phyloP scores from a whole-genome alignment of 768 basidiomycete genomes.

The Suillus brevipes region DNA sequence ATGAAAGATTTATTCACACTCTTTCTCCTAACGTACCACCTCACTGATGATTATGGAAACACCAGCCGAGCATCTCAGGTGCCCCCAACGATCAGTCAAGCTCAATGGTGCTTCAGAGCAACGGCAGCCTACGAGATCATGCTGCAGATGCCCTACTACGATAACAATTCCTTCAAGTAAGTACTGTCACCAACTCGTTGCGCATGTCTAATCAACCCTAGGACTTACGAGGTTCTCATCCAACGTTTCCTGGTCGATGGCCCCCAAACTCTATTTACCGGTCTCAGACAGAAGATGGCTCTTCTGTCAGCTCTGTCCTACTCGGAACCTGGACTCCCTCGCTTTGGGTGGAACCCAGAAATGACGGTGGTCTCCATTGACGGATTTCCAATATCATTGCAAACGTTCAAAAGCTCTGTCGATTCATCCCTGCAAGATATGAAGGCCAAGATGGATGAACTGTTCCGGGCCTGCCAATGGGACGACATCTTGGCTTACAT shows the following conservation, averaged over 20 bases:
- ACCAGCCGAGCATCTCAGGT: background rate
- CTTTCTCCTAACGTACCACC: slow-evolving; percentile 6
- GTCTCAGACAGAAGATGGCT: too few relatives aligned
- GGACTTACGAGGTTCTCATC: too few relatives aligned
- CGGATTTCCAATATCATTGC: background rate
- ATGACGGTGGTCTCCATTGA: background rate
- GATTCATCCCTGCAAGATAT: background rate
- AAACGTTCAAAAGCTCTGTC: background rate
- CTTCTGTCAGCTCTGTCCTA: too few relatives aligned
- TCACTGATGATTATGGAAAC: slow-evolving; percentile 1
- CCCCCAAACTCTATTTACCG: too few relatives aligned
- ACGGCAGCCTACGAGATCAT: background rate
- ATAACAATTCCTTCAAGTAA: background rate
- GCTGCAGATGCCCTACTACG: background rate
- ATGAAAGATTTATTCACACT: slow-evolving; percentile 6
- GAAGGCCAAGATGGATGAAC: background rate
- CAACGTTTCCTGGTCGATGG: too few relatives aligned
- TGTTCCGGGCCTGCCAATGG: background rate
- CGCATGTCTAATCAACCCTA: too few relatives aligned
- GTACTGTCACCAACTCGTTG: too few relatives aligned
- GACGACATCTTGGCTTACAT: background rate
- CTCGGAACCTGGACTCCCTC: too few relatives aligned
- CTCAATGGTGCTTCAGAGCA: background rate
- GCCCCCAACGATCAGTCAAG: background rate
- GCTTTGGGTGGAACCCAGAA: background rate